Evolutionary conservation across 495 filamentous ascomycete genomes (phyloP), one percentile per base, ranked within the genome.

Genomic region (Cercophora samala): DNA sequence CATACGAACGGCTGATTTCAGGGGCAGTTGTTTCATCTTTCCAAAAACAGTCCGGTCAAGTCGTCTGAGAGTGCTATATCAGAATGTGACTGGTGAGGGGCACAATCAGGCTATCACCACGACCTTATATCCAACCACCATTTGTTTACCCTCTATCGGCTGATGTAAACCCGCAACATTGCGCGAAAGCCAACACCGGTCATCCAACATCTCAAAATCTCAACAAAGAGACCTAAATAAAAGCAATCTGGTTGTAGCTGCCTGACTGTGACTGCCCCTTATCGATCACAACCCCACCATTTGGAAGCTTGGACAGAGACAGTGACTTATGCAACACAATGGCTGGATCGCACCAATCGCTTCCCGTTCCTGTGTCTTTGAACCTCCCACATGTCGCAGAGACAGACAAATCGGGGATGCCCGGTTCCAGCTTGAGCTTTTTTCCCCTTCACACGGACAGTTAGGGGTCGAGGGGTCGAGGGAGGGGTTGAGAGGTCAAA

Each of bases 321-420:
- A 60, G 65, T 64, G 62, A 62, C 65, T 68, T 63, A 71, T 69
- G 69, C 65, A 62, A 65, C 64, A 59, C 32, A 51, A 46, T 21
- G 24, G 62, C 51, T 42, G 61, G 65, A 69, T 65, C 67, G 54
- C 22, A 29, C 67, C 69, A 69, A 72, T 72, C 69, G 66, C 58
- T 25, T 60, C 3, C 23, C 58, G 26, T 58, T 24, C 55, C 24
- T 53, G 15, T 46, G 37, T 46, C 37, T 46, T 46, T 46, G 37
- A 46, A 46, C 11, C 37, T 46, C 37, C 6, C 37, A 17, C 37
- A 46, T 46, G 37, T 46, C 37, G 37, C 37, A 46, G 37, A 46
- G 37, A 11, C 37, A 46, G 37, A 18, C 58, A 60, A 25, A 17
- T 60, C n/a, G 58, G 22, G 26, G 8, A 58, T 58, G 54, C 18